Base-by-base conservation (phyloP, 2,329 filamentous ascomycete genomes). In the Stenocarpella maydis region DNA sequence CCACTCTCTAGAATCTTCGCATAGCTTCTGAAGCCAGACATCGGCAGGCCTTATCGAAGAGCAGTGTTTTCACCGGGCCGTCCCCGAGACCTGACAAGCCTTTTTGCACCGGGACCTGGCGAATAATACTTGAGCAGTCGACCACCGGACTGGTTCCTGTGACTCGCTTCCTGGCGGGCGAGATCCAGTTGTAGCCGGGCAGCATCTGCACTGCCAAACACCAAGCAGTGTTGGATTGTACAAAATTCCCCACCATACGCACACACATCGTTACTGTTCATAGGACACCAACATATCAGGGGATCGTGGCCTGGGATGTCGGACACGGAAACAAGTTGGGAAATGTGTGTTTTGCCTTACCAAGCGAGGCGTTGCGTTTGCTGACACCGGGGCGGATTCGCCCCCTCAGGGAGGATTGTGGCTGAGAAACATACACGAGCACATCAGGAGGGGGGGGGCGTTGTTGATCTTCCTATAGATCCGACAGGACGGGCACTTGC, bases 341-440 rank as follows among this genome's bases (percentile, higher is more conserved):
- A 54, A 34, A n/a, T 10, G 34, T 39, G 31, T 31, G 58, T 14
- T 63, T 49, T 63, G 58, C 58, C 52, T 58, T 58, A 31, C 28
- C 26, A 58, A 67, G 65, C 65, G 65, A 58, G 65, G 65, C 65
- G 52, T 67, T 67, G n/a, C 28, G 52, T 58, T 58, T 54, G 65
- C 37, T 39, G 28, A 31, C 39, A 45, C n/a, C 34, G 34, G 43
- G 58, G 58, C 41, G 58, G 28, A 31, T 63, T 12, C 10, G n/a
- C 4, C 26, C 28, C 21, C 34, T 37, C 34, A 37, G 34, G 34
- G 12, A 37, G 34, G 39, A 15, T 15, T 14, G 26, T 9, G 39
- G 55, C 2, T 12, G 55, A 7, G n/a, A 47, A 49, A 45, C 49
- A 49, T 37, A 63, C 58, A 63, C 55, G 28, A 63, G n/a, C 43